These are phyloP conservation scores for Leptodermis oblonga DNA, from an alignment of 257 asterid species.

Conservation along the genomic window DNA sequence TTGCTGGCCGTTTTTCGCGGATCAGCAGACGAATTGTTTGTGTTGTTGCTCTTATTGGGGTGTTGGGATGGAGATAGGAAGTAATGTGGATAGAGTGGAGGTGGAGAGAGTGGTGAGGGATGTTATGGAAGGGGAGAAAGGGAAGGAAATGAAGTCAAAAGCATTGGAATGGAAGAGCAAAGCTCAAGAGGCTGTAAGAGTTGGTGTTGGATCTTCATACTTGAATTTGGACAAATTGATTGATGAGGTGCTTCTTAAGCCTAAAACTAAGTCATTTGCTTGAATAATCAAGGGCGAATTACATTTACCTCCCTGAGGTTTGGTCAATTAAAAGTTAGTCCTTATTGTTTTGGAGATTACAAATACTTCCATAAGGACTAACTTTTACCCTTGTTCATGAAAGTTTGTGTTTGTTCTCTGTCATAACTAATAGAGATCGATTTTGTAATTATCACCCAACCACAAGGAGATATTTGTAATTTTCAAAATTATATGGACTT, in stretches of 20 bases:
- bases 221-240: conserved; percentile 19
- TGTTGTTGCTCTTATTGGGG: conserved; percentile 14
- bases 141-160: conserved; percentile 16
- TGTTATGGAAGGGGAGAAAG: conserved; percentile 15
- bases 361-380: too few species aligned
- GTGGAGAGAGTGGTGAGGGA: conserved; percentile 15
- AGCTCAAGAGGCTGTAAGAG: conserved; percentile 10
- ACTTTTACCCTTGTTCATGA: too few species aligned
- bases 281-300: background rate
- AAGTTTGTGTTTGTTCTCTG: too few species aligned
- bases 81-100: conserved; percentile 11
- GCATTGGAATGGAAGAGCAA: conserved; percentile 13
- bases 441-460: too few species aligned
- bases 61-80: conserved; percentile 16
- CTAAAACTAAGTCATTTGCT: background rate
- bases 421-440: too few species aligned
- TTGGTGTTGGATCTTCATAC: conserved; percentile 17
- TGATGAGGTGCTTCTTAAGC: conserved; percentile 12
- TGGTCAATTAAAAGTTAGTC: too few species aligned
- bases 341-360: too few species aligned
- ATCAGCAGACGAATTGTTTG: conserved; percentile 12
- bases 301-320: too few species aligned
- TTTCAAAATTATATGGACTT: too few species aligned
- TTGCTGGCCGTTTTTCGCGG: conserved; percentile 17
- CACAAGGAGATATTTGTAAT: too few species aligned